Evolutionary conservation across 2,329 filamentous ascomycete genomes (phyloP).

Genomic region (Calonectria montana): DNA sequence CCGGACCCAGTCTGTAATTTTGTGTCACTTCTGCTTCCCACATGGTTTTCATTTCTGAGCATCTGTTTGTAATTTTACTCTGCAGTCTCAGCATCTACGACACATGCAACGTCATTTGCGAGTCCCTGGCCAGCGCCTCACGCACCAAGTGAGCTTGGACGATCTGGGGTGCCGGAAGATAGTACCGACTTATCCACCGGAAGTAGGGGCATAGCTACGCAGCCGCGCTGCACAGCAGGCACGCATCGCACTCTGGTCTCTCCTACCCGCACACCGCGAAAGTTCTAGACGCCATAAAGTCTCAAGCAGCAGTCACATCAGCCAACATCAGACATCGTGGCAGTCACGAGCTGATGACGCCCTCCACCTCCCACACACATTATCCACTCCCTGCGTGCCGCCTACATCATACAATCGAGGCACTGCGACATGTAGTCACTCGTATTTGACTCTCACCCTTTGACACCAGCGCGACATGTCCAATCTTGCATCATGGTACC

Average conservation of each 20-base stretch:
- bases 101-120: slow-evolving; percentile 1
- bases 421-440: neutral
- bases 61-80: neutral
- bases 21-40: neutral
- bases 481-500: neutral
- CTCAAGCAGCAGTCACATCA: slow-evolving; percentile 12
- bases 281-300: slow-evolving; percentile 3
- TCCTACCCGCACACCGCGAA: neutral
- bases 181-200: neutral
- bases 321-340: slow-evolving; percentile 13
- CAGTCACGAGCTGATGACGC: slow-evolving; percentile 3
- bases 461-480: neutral
- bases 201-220: neutral
- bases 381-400: neutral
- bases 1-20: neutral
- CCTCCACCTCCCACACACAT: neutral
- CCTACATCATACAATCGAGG: neutral
- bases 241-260: neutral
- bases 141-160: neutral
- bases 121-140: neutral
- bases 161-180: neutral
- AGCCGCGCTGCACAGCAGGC: neutral
- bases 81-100: neutral
- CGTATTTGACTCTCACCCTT: neutral
- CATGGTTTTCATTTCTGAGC: slow-evolving; percentile 6